A percentile compares a stretch with the other conserved stretches of the same genome.
phyloP scores from a whole-genome alignment of 2,329 filamentous ascomycete species.

The Zymoseptoria tritici region DNA sequence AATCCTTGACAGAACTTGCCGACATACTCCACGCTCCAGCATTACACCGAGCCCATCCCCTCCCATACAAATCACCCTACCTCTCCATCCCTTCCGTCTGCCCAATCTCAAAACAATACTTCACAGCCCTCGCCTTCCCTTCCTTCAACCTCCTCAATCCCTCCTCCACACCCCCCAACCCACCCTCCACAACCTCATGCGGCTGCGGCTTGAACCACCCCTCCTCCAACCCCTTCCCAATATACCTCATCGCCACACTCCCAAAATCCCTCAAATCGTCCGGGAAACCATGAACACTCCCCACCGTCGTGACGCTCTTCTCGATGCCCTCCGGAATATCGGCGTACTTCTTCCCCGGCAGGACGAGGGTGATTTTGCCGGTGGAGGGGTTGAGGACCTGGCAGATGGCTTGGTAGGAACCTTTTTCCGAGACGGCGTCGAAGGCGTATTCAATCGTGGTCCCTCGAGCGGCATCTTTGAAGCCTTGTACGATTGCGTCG shows the following conservation, averaged over 20 bases:
- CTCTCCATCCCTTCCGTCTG: conserved; percentile 35
- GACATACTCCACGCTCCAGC: no score
- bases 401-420: conserved; percentile 32
- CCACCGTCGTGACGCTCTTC: conserved; percentile 32
- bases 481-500: conserved; percentile 24
- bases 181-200: conserved; percentile 46
- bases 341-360: conserved; percentile 35
- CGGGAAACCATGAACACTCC: conserved; percentile 24
- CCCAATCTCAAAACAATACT: conserved; percentile 54
- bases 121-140: conserved; percentile 55
- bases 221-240: conserved; percentile 28
- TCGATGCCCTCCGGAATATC: conserved; percentile 35
- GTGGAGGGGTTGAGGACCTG: conserved; percentile 29
- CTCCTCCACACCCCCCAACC: conserved; percentile 46
- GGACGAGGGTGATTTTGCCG: conserved; percentile 29
- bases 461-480: conserved; percentile 23
- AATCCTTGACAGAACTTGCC: no score
- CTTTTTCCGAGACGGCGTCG: conserved; percentile 28
- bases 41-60: no score
- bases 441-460: conserved; percentile 25
- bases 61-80: not conserved
- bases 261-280: conserved; percentile 30
- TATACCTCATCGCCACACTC: conserved; percentile 27
- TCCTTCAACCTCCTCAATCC: conserved; percentile 50
- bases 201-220: conserved; percentile 33